Evolutionary conservation across 805 yeast species (phyloP), one percentile per base, ranked within the genome.

Genomic region (Lachancea meyersii): DNA sequence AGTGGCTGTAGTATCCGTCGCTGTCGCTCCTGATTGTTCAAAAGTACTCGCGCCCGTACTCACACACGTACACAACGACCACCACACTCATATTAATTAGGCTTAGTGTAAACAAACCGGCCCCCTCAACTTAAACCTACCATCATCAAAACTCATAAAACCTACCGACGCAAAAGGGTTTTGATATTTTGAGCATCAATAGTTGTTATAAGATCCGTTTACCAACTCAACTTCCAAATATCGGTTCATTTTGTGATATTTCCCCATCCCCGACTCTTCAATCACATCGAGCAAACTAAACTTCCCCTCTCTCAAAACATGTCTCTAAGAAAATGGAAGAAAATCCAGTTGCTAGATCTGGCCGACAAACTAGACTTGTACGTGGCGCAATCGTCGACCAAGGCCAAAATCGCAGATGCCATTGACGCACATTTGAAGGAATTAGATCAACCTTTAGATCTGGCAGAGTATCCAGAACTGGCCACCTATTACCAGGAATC

Each of bases 391-490:
- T 44, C 43, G 28, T 37, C 43, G 22, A 40, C 47, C 14, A 54
- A 49, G 35, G 54, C 60, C 30, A 53, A 47, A 4, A 28, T 58
- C 31, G 51, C 54, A 14, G 46, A 48, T 3, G 16, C 40, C 8
- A 40, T 58, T 28, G 55, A 52, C 38, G 38, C 45, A 14, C 46
- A 56, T 36, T 40, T 60, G 38, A 33, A 43, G 16, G 21, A 33
- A 9, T 38, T 57, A 31, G 50, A 46, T 2, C 38, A 39, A 6
- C 58, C 60, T 4, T 36, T 58, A 31, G 57, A 58, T 20, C 41
- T 48, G 23, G 48, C 48, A 6, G 61, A 55, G 17, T 58, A 36
- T 43, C 63, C 62, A 18, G 63, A 58, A 43, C 47, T 60, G 44
- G 49, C 48, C 38, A 36, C 51, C 3, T 59, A 49, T 37, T 57